Conservation (phyloP, 225 moss, liverwort and hornwort species). For the Pseudoscleropodium purum region DNA sequence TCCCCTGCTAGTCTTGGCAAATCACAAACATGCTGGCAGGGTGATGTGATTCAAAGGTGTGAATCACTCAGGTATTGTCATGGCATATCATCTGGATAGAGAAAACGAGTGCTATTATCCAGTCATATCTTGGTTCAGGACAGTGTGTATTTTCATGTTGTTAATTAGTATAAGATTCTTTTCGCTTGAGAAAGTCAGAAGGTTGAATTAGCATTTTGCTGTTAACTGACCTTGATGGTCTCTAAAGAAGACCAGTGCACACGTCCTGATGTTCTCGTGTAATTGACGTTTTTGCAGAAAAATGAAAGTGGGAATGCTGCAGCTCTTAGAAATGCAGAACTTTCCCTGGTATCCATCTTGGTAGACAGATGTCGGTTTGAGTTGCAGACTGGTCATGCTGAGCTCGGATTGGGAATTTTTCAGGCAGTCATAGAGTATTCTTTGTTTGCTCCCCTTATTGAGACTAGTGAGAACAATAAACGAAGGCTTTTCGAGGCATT, state of each 20-base stretch:
- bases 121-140: neutral
- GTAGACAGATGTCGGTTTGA: slow-evolving; percentile 84
- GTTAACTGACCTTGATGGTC: neutral
- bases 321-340: slow-evolving; percentile 51
- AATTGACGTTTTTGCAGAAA: slow-evolving; percentile 24
- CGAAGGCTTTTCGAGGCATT: slow-evolving; percentile 78
- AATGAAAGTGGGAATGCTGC: neutral
- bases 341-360: slow-evolving; percentile 70
- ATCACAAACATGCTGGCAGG: neutral
- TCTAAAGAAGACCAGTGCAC: neutral
- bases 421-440: slow-evolving; percentile 84
- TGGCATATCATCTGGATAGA: neutral
- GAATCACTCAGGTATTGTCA: neutral
- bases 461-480: slow-evolving; percentile 66
- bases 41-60: neutral
- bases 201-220: neutral
- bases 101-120: neutral
- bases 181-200: neutral
- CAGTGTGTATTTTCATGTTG: neutral
- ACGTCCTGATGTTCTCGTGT: slow-evolving; percentile 1
- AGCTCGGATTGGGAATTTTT: slow-evolving; percentile 74
- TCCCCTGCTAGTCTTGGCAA: neutral
- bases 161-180: neutral
- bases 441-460: slow-evolving; percentile 72
- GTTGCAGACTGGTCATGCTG: slow-evolving; percentile 89